Percentiles rank a stretch among this genome's conserved stretches.
Evolutionary conservation across 257 asterid genomes (phyloP).

Genomic region (Fraxinus americana): DNA sequence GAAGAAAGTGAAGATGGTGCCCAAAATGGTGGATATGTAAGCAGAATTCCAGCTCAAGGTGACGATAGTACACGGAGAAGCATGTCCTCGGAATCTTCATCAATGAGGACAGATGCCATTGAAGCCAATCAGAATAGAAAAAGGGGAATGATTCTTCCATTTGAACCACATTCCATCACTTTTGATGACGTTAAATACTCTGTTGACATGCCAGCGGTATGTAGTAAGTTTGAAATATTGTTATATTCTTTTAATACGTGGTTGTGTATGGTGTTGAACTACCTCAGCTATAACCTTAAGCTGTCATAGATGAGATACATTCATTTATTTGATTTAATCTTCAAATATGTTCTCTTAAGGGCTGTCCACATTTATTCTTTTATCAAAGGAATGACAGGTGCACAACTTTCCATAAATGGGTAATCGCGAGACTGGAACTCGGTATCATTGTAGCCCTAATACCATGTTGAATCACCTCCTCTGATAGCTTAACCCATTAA

Average conservation of each 20-base stretch:
- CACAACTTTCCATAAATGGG: neutral
- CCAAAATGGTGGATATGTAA: neutral
- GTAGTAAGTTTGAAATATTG: neutral
- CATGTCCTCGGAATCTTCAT: conserved; percentile 25
- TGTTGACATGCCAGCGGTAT: conserved; percentile 54
- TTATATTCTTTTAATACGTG: neutral
- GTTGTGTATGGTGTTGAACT: neutral
- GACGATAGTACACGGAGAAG: conserved; percentile 18
- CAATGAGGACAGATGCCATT: conserved; percentile 22
- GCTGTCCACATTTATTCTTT: neutral
- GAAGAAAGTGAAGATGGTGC: conserved; percentile 27
- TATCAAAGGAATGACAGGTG: neutral
- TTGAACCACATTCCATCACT: conserved; percentile 50
- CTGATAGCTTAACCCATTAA: neutral
- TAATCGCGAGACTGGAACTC: neutral
- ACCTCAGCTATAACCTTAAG: neutral
- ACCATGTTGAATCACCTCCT: neutral
- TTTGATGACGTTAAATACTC: conserved; percentile 58
- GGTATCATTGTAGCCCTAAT: neutral
- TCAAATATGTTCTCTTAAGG: neutral
- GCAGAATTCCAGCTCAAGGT: conserved; percentile 9
- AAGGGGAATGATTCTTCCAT: conserved; percentile 58
- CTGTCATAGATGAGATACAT: neutral
- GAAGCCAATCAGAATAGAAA: conserved; percentile 17
- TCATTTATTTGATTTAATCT: neutral